Evolutionary conservation across 2,329 filamentous ascomycete species (phyloP), one percentile per base, ranked within the genome.

Genomic region (Pseudopyrenochaeta lycopersici): DNA sequence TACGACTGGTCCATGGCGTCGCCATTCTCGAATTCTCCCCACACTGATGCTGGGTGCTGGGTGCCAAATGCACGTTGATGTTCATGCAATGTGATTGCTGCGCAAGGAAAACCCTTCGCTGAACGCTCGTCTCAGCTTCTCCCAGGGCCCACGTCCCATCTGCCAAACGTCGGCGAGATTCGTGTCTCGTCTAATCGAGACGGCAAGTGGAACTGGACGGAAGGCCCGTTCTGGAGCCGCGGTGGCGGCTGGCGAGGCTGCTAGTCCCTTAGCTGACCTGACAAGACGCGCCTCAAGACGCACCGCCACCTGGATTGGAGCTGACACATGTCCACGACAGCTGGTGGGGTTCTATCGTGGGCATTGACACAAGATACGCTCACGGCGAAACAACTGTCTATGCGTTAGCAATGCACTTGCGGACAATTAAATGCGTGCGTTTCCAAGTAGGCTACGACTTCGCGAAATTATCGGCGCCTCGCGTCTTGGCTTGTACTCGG

Each of bases 161-260:
- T 36, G 18, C 48, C 45, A 43, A 49, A 50, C 56, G 49, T 56
- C 54, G 51, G 53, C 46, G 29, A 61, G 53, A 63, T 56, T 60
- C 52, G 52, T 58, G 59, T 64, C 63, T 67, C 58, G 66, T 64
- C 57, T 66, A 62, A 56, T 56, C 54, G 60, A 67, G 61, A 70
- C 70, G 66, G 67, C 47, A 71, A 67, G 71, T 71, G 68, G 69
- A 64, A 60, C 58, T 56, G 30, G 31, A 48, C 61, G 62, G 65
- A 62, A 62, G 63, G 63, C 60, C 66, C 70, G 66, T 61, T 64
- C 66, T 72, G 64, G 68, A 70, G 65, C 68, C 64, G 64, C 63
- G 46, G 49, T 66, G 56, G 54, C 63, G 52, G 64, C 45, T 52
- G 46, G 43, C 52, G 52, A 52, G 58, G 48, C 53, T 55, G 59